phyloP scores from a whole-genome alignment of 2,329 filamentous ascomycete genomes.

The Truncatella angustata region DNA sequence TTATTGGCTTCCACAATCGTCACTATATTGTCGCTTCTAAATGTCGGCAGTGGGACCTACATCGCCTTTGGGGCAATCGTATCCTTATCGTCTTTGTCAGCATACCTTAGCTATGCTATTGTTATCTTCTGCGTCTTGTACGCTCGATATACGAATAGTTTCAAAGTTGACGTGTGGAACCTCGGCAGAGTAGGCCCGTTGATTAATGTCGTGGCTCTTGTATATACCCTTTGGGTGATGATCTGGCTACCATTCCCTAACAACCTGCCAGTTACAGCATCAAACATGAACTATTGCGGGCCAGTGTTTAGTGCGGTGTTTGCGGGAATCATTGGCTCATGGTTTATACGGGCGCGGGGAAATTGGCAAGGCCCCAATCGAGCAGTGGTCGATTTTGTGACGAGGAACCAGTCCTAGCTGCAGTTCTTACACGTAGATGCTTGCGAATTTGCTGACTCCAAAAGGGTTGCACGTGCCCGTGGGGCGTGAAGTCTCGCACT shows the following conservation, averaged over 20 bases:
- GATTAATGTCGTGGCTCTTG: constrained; percentile 1
- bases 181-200: background rate
- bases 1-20: background rate
- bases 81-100: background rate
- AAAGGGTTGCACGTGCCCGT: too few species aligned
- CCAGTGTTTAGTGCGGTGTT: constrained; percentile 3
- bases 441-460: too few species aligned
- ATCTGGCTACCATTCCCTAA: constrained; percentile 7
- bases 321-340: background rate
- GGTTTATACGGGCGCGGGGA: background rate
- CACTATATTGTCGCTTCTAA: constrained; percentile 1
- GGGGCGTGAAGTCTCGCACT: too few species aligned
- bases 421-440: too few species aligned
- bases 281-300: constrained; percentile 8
- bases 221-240: constrained; percentile 7
- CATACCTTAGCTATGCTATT: constrained; percentile 4
- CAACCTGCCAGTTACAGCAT: constrained; percentile 6
- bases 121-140: background rate
- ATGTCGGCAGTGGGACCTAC: background rate
- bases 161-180: background rate
- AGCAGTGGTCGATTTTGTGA: background rate
- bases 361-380: background rate
- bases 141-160: background rate
- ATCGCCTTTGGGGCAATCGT: background rate
- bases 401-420: too few species aligned